phyloP scores from a whole-genome alignment of 306 rosid species.

The Hippophae gyantsensis region DNA sequence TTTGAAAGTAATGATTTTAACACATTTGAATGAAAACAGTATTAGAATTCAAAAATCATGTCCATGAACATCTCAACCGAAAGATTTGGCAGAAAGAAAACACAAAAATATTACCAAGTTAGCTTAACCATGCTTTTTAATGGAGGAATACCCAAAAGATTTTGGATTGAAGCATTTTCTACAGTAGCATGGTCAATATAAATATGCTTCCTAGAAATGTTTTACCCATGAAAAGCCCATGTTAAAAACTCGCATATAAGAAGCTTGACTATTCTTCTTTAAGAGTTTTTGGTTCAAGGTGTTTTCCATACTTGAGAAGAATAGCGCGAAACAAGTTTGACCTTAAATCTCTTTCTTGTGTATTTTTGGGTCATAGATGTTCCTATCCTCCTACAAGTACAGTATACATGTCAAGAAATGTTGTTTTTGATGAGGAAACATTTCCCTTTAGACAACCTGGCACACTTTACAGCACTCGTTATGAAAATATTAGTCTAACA shows the following conservation, averaged over 20 bases:
- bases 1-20: not conserved
- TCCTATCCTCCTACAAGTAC: not conserved
- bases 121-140: not conserved
- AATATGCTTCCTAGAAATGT: not conserved
- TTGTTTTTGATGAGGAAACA: not conserved
- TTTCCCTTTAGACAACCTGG: not conserved
- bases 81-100: not conserved
- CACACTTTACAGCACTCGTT: not conserved
- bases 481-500: not conserved
- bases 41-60: not conserved
- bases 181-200: not conserved
- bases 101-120: not conserved
- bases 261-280: not conserved
- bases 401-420: not conserved
- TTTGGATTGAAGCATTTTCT: not conserved
- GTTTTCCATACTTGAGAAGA: not conserved
- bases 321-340: not conserved
- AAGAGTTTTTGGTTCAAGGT: not conserved
- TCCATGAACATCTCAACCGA: not conserved
- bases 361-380: not conserved
- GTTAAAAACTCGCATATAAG: not conserved
- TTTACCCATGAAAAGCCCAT: not conserved
- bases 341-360: not conserved
- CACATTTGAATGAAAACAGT: not conserved
- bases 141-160: not conserved